phyloP scores from a whole-genome alignment of 2,329 filamentous ascomycete species.

The Fusarium devonianum region DNA sequence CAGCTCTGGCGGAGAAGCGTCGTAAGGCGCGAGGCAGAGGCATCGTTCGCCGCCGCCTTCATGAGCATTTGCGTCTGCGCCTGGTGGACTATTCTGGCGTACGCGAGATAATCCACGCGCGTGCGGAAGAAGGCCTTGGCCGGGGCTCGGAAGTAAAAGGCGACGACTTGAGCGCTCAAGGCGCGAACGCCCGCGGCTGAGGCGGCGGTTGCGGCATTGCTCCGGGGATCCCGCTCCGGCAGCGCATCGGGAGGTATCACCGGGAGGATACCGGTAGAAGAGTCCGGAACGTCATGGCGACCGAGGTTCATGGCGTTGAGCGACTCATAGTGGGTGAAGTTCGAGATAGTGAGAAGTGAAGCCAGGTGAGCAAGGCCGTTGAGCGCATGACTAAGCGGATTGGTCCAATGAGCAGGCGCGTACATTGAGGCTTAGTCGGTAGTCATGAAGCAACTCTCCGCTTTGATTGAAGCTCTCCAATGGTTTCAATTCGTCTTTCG shows the following conservation, averaged over 20 bases:
- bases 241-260: constrained; percentile 52
- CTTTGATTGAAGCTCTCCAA: too few species aligned
- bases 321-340: constrained; percentile 41
- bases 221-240: constrained; percentile 57
- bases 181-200: constrained; percentile 86
- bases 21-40: constrained; percentile 44
- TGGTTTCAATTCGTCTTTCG: too few species aligned
- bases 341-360: constrained; percentile 1
- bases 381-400: constrained; percentile 34
- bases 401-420: too few species aligned
- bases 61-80: constrained; percentile 51
- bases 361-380: too few species aligned
- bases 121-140: constrained; percentile 93
- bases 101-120: constrained; percentile 80
- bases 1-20: constrained; percentile 51
- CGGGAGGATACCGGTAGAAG: constrained; percentile 50
- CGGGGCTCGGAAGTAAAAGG: constrained; percentile 91
- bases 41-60: constrained; percentile 47
- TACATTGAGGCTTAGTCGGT: too few species aligned
- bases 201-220: constrained; percentile 71
- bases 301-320: constrained; percentile 46
- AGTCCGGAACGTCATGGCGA: constrained; percentile 44
- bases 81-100: constrained; percentile 61
- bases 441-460: too few species aligned
- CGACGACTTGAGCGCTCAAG: constrained; percentile 80